These are phyloP conservation scores for Phialophora expanda DNA, from an alignment of 2,329 filamentous ascomycete species.

Conservation along the genomic window DNA sequence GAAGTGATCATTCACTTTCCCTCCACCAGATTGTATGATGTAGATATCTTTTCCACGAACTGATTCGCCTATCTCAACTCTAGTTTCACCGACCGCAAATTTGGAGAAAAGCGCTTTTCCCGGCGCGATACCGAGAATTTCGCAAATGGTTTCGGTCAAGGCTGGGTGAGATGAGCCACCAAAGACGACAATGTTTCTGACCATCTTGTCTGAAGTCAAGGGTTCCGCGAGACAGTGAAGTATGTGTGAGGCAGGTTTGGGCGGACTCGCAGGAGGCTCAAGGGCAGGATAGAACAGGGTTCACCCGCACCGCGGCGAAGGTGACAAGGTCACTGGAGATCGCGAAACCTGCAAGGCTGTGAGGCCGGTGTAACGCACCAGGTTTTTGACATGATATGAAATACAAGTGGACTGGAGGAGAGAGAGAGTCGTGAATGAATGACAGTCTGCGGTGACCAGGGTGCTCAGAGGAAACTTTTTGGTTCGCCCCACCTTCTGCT, in stretches of 20 bases:
- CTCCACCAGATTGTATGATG: slow-evolving; percentile 93
- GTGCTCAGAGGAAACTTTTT: slow-evolving; percentile 27
- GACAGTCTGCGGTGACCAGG: not conserved
- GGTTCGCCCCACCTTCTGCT: slow-evolving; percentile 35
- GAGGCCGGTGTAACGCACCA: not conserved
- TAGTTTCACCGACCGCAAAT: slow-evolving; percentile 93
- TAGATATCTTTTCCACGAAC: slow-evolving; percentile 98
- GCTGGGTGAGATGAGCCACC: slow-evolving; percentile 91
- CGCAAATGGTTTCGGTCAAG: slow-evolving; percentile 84
- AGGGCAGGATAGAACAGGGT: not conserved
- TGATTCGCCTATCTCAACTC: slow-evolving; percentile 94
- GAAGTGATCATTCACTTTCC: slow-evolving; percentile 92
- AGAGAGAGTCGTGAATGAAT: not conserved
- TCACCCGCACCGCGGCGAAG: not conserved
- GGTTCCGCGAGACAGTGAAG: not conserved
- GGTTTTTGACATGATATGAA: slow-evolving; percentile 29
- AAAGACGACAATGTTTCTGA: slow-evolving; percentile 92
- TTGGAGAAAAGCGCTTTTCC: slow-evolving; percentile 85
- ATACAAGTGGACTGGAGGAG: slow-evolving; percentile 5
- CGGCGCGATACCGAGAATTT: slow-evolving; percentile 82
- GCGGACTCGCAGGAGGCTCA: not conserved
- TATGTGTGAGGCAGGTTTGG: not conserved
- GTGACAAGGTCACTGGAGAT: not conserved
- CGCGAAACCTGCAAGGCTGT: slow-evolving; percentile 17
- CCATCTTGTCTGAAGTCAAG: slow-evolving; percentile 62